These are phyloP conservation scores for Stachybotrys chlorohalonatus DNA, from an alignment of 2,329 filamentous ascomycete species.

Conservation along the genomic window DNA sequence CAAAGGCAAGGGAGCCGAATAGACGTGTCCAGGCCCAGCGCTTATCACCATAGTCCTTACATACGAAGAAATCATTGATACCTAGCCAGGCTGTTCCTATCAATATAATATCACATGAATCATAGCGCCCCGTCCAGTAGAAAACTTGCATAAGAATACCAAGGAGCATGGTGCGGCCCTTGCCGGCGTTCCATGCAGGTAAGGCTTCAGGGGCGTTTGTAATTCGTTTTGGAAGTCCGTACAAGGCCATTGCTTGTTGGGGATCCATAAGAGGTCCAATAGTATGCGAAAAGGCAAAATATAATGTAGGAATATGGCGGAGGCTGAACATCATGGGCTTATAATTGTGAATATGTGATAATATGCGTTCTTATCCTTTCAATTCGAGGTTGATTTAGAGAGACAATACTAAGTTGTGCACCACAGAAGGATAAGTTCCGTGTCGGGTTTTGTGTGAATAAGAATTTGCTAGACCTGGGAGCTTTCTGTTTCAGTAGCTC, in stretches of 20 bases:
- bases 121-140: background rate
- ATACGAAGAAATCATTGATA: background rate
- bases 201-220: background rate
- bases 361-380: too few relatives aligned
- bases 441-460: too few relatives aligned
- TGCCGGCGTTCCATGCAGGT: background rate
- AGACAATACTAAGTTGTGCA: too few relatives aligned
- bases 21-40: background rate
- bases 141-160: background rate
- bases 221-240: background rate
- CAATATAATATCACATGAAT: background rate
- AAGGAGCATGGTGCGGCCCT: background rate
- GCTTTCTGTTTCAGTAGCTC: too few relatives aligned
- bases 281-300: conserved; percentile 1
- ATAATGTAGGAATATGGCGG: conserved; percentile 4
- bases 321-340: background rate
- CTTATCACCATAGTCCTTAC: background rate
- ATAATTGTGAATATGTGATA: too few relatives aligned
- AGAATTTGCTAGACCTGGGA: too few relatives aligned
- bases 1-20: background rate
- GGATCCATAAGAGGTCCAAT: background rate
- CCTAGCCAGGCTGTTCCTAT: background rate
- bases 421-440: too few relatives aligned
- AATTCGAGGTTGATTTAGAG: too few relatives aligned
- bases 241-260: background rate